Evolutionary conservation across 2,329 filamentous ascomycete genomes (phyloP).

Genomic region (Hymenoscyphus albidus): DNA sequence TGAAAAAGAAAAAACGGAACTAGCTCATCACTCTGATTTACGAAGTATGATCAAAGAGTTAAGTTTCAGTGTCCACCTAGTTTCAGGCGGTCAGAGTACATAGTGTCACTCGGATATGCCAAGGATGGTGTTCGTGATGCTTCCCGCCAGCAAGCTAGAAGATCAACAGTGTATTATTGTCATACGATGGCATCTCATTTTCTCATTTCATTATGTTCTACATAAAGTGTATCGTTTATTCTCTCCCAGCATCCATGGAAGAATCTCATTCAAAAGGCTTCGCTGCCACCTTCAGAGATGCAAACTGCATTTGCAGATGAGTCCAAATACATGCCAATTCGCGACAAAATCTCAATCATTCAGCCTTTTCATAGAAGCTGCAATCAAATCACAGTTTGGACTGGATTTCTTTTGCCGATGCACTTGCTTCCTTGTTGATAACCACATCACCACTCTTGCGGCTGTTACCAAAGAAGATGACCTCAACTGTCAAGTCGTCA

Average conservation of each 20-base stretch:
- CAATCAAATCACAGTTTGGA: slow-evolving; percentile 30
- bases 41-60: too few relatives aligned
- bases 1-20: neutral
- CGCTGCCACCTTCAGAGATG: neutral
- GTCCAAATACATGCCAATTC: neutral
- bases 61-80: neutral
- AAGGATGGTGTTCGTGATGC: neutral
- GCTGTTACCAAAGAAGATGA: slow-evolving; percentile 94
- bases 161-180: too few relatives aligned
- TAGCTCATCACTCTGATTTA: too few relatives aligned
- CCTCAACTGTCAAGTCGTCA: slow-evolving; percentile 94
- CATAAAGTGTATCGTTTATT: neutral
- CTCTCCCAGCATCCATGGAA: neutral
- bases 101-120: neutral
- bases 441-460: slow-evolving; percentile 73
- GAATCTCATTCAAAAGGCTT: neutral
- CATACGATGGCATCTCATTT: neutral
- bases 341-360: neutral
- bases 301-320: neutral
- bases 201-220: neutral
- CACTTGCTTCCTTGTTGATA: slow-evolving; percentile 83
- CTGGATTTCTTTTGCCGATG: slow-evolving; percentile 37
- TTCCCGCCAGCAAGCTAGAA: neutral
- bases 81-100: neutral
- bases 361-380: neutral